Evolutionary conservation across 2,329 filamentous ascomycete species (phyloP), one percentile per base, ranked within the genome.

Genomic region (Lecanicillium sp.): DNA sequence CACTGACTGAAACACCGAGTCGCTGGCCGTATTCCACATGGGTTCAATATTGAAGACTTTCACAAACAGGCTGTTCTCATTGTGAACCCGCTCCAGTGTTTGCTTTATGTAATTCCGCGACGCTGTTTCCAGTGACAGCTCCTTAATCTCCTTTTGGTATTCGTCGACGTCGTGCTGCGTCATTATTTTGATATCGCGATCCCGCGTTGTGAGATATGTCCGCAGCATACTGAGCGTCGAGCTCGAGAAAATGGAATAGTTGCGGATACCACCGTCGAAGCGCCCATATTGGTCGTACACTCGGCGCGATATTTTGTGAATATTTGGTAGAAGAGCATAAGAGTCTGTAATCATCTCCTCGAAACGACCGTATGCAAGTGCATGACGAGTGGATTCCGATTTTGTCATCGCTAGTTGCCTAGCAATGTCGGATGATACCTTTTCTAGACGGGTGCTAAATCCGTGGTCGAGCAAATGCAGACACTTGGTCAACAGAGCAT

Each of bases 401-500:
- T 79, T 73, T 0, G 77, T 79, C 4, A 68, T 69, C 0, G 67
- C 61, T 21, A 81, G 73, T 54, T 81, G 78, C 32, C 70, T 68
- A 1, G 73, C 69, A 37, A 81, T 68, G n/a, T 81, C 78, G 2
- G 68, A 60, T 0, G 77, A 78, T 4, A 77, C 69, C 48, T 69
- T 74, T 46, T 80, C 75, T 20, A 79, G 63, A 9, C 71, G 72
- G 21, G 64, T 69, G 8, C 68, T 75, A 59, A 79, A 78, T 21
- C 73, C 77, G 21, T 79, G 73, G 52, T 81, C 79, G 5, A 84
- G 69, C 11, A 84, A 66, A 56, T 83, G 79, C 9, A 84, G 68
- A 1, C 80, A 77, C 55, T 82, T 82, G 23, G 79, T 80, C 12
- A 97, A 77, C 11, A 96, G 75, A 0, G 93, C 76, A 51, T 87